Evolutionary conservation across 352 stramenopile genomes (phyloP), one percentile per base, ranked within the genome.

Genomic region (Phytophthora pini): DNA sequence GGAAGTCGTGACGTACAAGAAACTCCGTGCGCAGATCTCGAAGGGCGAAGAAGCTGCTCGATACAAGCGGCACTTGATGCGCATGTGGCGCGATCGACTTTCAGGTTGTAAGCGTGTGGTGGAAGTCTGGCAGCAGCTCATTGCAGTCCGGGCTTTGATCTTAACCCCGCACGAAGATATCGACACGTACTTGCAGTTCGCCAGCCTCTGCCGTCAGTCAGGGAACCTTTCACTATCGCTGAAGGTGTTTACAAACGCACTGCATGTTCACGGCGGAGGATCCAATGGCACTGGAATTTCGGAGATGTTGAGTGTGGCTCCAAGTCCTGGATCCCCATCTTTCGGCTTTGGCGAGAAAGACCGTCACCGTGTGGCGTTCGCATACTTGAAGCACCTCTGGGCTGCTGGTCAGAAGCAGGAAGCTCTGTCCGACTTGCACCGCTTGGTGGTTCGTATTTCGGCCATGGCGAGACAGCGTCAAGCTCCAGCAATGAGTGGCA

Each of bases 1-100:
- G 71, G 98, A 99, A 76, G 97, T 99, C n/a, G 95, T 99, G 45
- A 88, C 85, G 45, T 97, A 98, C 62, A 93, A 96, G 58, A 97
- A 98, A 56, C 65, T 95, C 17, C 79, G 83, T 0, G 47, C 79
- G 13, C 80, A 92, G 55, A 84, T 92, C 9, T 68, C 74, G 7
- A 93, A 90, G 45, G 73, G 75, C 1, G 82, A 93, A 63, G 84
- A 96, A 60, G 85, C 88, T 1, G 80, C 87, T 17, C 74, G 77
- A 5, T 92, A 92, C 63, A 93, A 94, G 64, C 72, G 80, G 0
- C 86, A 93, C 61, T 79, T 98, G 59, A 81, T 96, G 59, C 74
- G 79, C 2, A 98, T 96, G 85, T 98, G 91, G 90, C 76, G 81
- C 43, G 70, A 82, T 34, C 86, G 90, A 9, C 62, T 96, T n/a